Base-by-base conservation (phyloP, 495 filamentous ascomycete genomes). In the Daldinia loculata region DNA sequence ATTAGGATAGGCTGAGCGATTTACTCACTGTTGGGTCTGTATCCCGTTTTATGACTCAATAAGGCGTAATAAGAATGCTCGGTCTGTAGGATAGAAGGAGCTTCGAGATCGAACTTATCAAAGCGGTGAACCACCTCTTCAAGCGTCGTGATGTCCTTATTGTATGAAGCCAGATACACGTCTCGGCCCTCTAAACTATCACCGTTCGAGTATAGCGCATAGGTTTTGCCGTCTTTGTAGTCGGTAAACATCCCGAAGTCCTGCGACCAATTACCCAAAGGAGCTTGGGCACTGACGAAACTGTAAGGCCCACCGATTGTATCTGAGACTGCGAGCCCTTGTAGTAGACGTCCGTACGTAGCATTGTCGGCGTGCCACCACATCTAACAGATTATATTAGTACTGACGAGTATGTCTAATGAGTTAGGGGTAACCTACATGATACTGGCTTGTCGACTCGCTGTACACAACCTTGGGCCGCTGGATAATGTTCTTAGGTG, bases 321-420 rank as follows among this genome's bases (percentile, higher is more conserved):
- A 36, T 79, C 76, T 7, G 79, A 74, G 2, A 72, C 70, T 14
- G 81, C 82, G 15, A 80, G 64, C 6, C 82, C 82, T 76, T 83
- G 81, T 4, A 82, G 79, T 2, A 84, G 74, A 45, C 77, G 73
- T 7, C 81, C 79, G 65, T 83, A 84, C 22, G 69, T 80, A 3
- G 78, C 77, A 60, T 84, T 82, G 52, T 84, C 82, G 36, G 82
- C 81, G 56, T 84, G 82, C 82, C 82, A 84, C 77, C 77, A 81
- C 82, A 84, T 83, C 80, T 83, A 57, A 43, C 8, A 6, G 27
- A 27, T 14, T n/a, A 19, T 3, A 26, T 76, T 53, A 75, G 52
- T 24, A 27, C 53, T 22, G 48, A 43, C 12, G 11, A 19, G 8
- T 41, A 50, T 12, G 15, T 15, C 15, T 45, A 48, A 5, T 26